A percentile compares a stretch with the other conserved stretches of the same genome.
These are phyloP conservation scores for Globisporangium cederbergense DNA, from an alignment of 352 stramenopile genomes.

Conservation along the genomic window DNA sequence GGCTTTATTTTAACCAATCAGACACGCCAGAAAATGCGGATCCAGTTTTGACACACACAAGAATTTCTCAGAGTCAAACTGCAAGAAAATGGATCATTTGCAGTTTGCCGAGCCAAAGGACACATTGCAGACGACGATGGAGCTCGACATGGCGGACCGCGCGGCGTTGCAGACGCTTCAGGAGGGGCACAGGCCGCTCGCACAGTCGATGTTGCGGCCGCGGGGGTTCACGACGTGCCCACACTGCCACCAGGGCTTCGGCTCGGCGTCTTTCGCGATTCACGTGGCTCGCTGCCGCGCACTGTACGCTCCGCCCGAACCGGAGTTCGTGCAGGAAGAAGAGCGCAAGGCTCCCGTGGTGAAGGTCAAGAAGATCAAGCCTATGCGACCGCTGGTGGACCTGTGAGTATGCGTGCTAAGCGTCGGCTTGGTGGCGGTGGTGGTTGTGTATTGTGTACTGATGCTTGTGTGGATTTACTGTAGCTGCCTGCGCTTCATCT, in stretches of 20 bases:
- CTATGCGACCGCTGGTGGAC: conserved; percentile 49
- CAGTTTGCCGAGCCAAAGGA: not conserved
- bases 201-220: conserved; percentile 13
- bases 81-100: not conserved
- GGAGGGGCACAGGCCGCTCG: conserved; percentile 15
- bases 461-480: not conserved
- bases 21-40: too few relatives aligned
- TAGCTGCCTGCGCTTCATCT: conserved; percentile 60
- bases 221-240: conserved; percentile 36
- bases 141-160: conserved; percentile 32
- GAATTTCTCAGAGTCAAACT: not conserved
- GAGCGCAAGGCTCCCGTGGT: conserved; percentile 16
- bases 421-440: not conserved
- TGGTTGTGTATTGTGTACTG: not conserved
- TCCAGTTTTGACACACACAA: not conserved
- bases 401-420: conserved; percentile 24
- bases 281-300: conserved; percentile 58
- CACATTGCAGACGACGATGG: not conserved
- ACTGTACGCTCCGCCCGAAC: conserved; percentile 26
- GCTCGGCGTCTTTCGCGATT: conserved; percentile 58
- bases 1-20: too few relatives aligned
- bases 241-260: conserved; percentile 54
- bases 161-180: conserved; percentile 36
- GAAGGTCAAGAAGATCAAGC: conserved; percentile 29
- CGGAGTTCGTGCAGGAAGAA: conserved; percentile 13